Evolutionary conservation across 2,329 filamentous ascomycete genomes (phyloP).

Genomic region (Cercospora sojina): DNA sequence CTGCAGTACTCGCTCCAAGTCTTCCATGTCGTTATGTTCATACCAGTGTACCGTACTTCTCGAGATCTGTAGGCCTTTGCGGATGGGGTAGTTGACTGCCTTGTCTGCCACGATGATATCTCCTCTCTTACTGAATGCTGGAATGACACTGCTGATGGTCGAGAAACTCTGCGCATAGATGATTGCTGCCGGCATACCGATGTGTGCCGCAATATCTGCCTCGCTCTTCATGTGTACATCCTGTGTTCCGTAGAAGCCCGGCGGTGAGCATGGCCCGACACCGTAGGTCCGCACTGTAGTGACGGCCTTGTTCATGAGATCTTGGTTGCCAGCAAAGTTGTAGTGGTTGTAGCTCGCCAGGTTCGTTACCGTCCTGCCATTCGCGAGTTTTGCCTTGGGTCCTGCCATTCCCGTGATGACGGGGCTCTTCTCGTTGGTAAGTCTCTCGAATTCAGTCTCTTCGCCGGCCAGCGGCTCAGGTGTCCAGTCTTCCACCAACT

Average conservation of each 20-base stretch:
- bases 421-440: constrained; percentile 79
- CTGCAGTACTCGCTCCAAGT: constrained; percentile 80
- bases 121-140: constrained; percentile 92
- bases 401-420: constrained; percentile 87
- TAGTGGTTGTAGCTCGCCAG: constrained; percentile 96
- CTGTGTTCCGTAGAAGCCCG: constrained; percentile 97
- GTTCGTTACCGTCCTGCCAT: constrained; percentile 84
- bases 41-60: constrained; percentile 91
- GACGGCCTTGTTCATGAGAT: constrained; percentile 91
- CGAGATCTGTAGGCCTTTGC: constrained; percentile 90
- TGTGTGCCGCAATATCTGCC: constrained; percentile 83
- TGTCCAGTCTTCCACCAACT: constrained; percentile 93
- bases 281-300: constrained; percentile 92
- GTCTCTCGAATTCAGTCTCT: constrained; percentile 71
- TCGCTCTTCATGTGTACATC: constrained; percentile 98
- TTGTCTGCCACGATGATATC: constrained; percentile 96
- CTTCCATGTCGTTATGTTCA: constrained; percentile 93
- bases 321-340: constrained; percentile 91
- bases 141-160: constrained; percentile 95
- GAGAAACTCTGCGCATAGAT: constrained; percentile 96
- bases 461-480: constrained; percentile 84
- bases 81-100: constrained; percentile 88
- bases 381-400: constrained; percentile 76
- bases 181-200: constrained; percentile 86
- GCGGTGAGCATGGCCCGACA: constrained; percentile 92